phyloP scores from a whole-genome alignment of 768 basidiomycete genomes.

The Pisolithus marmoratus region DNA sequence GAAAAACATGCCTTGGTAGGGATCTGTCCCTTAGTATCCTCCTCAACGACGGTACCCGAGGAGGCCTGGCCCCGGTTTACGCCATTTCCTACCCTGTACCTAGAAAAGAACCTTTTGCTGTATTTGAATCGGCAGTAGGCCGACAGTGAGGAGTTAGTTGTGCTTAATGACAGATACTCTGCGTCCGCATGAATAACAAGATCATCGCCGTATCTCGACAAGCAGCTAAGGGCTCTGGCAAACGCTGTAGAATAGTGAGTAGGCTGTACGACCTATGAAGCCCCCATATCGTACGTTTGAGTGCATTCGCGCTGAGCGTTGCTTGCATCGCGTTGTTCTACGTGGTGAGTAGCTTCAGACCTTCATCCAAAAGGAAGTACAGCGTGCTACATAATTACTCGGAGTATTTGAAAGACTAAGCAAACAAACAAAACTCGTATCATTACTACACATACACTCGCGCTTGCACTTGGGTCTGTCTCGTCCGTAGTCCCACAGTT shows the following conservation, averaged over 20 bases:
- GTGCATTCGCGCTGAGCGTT: conserved; percentile 52
- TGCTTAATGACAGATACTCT: conserved; percentile 57
- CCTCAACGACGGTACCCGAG: conserved; percentile 19
- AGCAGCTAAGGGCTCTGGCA: conserved; percentile 66
- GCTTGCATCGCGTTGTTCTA: conserved; percentile 49
- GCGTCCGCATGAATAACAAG: conserved; percentile 60
- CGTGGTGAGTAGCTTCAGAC: neutral
- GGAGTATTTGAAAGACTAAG: too few relatives aligned
- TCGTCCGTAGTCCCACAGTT: neutral
- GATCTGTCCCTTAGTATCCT: conserved; percentile 61
- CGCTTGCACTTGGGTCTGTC: neutral
- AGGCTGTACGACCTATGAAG: conserved; percentile 8
- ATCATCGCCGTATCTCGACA: conserved; percentile 81
- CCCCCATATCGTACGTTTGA: conserved; percentile 35
- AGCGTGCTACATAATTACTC: too few relatives aligned
- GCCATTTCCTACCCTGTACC: conserved; percentile 42
- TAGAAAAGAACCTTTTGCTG: conserved; percentile 61
- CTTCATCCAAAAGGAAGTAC: neutral
- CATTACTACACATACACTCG: too few relatives aligned
- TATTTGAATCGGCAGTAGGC: conserved; percentile 80
- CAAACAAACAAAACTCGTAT: too few relatives aligned
- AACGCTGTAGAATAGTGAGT: conserved; percentile 47
- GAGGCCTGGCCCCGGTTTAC: conserved; percentile 12
- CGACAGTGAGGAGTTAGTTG: conserved; percentile 75
- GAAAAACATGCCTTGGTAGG: conserved; percentile 51